These are phyloP conservation scores for Prunus yedoensis DNA, from an alignment of 331 rosid species.

Conservation along the genomic window DNA sequence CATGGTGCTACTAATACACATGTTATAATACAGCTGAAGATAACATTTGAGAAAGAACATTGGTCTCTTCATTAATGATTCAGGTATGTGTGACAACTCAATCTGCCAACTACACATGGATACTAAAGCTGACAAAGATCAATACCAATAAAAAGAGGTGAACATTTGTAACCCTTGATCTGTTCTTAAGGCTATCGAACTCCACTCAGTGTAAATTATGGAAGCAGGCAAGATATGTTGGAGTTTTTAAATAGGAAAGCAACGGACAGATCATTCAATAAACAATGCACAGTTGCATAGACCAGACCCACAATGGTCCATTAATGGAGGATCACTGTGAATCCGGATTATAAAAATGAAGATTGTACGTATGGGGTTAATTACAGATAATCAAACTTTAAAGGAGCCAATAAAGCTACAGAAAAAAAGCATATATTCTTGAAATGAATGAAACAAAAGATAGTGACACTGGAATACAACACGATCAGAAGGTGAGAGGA, in stretches of 20 bases:
- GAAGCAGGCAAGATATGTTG: background rate
- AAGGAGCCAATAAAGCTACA: slow-evolving; percentile 17
- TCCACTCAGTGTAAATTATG: background rate
- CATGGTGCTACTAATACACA: too few relatives aligned
- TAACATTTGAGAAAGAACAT: background rate
- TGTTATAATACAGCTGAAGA: too few relatives aligned
- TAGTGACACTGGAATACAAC: slow-evolving; percentile 40
- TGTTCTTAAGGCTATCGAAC: background rate
- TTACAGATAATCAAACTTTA: slow-evolving; percentile 37
- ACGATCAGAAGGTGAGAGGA: background rate
- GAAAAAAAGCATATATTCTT: slow-evolving; percentile 38
- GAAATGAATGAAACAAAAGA: slow-evolving; percentile 52
- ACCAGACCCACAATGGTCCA: slow-evolving; percentile 9
- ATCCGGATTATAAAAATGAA: background rate
- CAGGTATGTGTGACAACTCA: slow-evolving; percentile 12
- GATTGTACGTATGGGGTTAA: background rate
- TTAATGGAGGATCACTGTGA: slow-evolving; percentile 8
- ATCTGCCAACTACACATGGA: background rate
- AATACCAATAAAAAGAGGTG: background rate
- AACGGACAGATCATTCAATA: background rate
- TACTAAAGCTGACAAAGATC: background rate
- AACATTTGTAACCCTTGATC: background rate
- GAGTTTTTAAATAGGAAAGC: slow-evolving; percentile 2
- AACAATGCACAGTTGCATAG: background rate
- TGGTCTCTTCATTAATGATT: background rate